Percentiles rank a stretch among this genome's conserved stretches.
These are phyloP conservation scores for Drosera capensis DNA, from an alignment of 148 eudicot genomes.

Conservation along the genomic window DNA sequence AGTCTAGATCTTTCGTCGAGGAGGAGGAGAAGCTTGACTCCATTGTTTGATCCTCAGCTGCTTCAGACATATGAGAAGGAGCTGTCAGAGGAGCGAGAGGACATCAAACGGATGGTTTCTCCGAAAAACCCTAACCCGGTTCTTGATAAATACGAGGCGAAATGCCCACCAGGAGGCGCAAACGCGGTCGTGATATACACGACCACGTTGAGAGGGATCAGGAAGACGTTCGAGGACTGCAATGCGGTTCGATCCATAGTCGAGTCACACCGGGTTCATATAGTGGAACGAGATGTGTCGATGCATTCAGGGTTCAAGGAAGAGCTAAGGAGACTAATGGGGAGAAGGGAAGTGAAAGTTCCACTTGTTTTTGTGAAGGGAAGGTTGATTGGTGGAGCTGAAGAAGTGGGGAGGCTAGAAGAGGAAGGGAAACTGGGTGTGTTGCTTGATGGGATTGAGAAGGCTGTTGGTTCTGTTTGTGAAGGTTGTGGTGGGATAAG, in stretches of 20 bases:
- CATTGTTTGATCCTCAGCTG: constrained; percentile 59
- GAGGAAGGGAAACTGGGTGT: constrained; percentile 62
- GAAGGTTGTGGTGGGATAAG: constrained; percentile 55
- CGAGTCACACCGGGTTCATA: constrained; percentile 34
- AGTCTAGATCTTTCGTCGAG: constrained; percentile 7
- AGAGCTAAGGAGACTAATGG: constrained; percentile 59
- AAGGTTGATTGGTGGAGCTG: constrained; percentile 67
- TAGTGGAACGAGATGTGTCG: constrained; percentile 67
- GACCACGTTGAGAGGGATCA: constrained; percentile 72
- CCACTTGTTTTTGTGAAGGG: constrained; percentile 79
- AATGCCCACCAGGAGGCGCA: constrained; percentile 57
- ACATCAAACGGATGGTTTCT: constrained; percentile 47
- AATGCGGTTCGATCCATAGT: constrained; percentile 40
- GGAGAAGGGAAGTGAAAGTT: constrained; percentile 43
- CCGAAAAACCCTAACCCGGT: neutral
- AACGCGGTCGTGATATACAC: constrained; percentile 52
- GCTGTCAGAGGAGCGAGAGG: constrained; percentile 32
- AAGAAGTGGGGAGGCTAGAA: constrained; percentile 46
- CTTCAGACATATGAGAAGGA: constrained; percentile 35
- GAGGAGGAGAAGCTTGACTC: constrained; percentile 46
- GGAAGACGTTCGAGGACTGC: constrained; percentile 92
- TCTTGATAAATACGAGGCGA: constrained; percentile 22
- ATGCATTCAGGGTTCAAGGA: constrained; percentile 84
- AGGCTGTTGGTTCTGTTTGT: constrained; percentile 19
- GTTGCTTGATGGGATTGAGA: constrained; percentile 37